Percentiles rank a stretch among this genome's conserved stretches.
These are phyloP conservation scores for Platismatia glauca DNA, from an alignment of 495 filamentous ascomycete species.

Conservation along the genomic window DNA sequence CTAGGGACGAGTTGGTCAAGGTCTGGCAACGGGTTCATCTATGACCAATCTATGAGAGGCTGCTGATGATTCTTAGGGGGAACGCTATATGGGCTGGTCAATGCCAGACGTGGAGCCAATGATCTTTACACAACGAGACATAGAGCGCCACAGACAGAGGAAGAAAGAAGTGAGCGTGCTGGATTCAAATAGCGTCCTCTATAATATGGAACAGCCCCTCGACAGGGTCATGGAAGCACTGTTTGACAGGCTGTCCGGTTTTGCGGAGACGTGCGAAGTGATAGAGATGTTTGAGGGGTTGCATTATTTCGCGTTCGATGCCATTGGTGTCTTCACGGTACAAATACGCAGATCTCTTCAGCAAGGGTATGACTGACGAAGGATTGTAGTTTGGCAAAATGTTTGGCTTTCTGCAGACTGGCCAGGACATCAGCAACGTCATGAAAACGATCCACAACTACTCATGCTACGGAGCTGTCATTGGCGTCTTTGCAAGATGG, in stretches of 20 bases:
- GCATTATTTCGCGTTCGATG: slow-evolving; percentile 74
- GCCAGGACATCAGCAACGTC: slow-evolving; percentile 2
- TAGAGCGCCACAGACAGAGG: neutral
- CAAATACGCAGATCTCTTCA: too few relatives aligned
- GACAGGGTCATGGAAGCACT: neutral
- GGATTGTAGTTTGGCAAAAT: slow-evolving; percentile 9
- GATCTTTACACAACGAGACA: slow-evolving; percentile 21
- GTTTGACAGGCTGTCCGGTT: neutral
- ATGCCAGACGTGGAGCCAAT: slow-evolving; percentile 29
- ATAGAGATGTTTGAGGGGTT: slow-evolving; percentile 54
- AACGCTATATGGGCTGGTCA: neutral
- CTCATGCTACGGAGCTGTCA: slow-evolving; percentile 30
- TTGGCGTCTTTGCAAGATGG: slow-evolving; percentile 28
- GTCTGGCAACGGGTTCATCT: slow-evolving; percentile 28
- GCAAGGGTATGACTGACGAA: slow-evolving; percentile 19
- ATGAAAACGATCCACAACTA: neutral
- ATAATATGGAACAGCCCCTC: neutral
- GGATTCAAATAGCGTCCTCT: neutral
- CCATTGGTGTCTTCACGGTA: slow-evolving; percentile 55
- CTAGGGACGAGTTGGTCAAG: slow-evolving; percentile 35
- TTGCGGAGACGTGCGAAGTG: slow-evolving; percentile 24
- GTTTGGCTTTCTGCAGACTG: slow-evolving; percentile 15
- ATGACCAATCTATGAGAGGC: slow-evolving; percentile 8
- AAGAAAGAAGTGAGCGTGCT: neutral
- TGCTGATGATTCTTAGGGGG: neutral